Base-by-base conservation (phyloP, 2,329 filamentous ascomycete genomes). In the Colletotrichum cuscutae region DNA sequence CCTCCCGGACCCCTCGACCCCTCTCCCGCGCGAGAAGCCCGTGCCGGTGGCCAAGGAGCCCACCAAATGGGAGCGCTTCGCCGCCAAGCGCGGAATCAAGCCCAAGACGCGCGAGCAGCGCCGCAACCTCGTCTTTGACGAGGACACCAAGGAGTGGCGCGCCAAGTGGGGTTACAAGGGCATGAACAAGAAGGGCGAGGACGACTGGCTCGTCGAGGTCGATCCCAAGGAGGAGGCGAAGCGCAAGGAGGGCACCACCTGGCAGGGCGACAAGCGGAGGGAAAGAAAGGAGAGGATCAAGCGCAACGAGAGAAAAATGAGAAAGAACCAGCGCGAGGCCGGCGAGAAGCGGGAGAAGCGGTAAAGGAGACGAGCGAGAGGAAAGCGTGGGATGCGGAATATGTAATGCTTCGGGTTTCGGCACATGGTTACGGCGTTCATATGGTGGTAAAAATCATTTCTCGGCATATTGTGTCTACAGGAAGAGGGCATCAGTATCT, bases 51-150 rank as follows among this genome's bases (percentile, higher is more conserved):
- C 91, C 77, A 97, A 95, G 85, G 87, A 92, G 70, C 93, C 93
- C 77, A 98, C 96, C 72, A 98, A 95, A 83, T 99, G 97, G 97
- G 93, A 98, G 86, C 91, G 93, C 79, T 99, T 99, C 86, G 97
- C 97, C 58, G 93, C 92, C 83, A 97, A 97, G 90, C 97, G 98
- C 89, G 97, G 97, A 68, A 98, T 99, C 85, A 94, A 93, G 86
- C 91, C 92, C 84, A 97, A 95, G 89, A 93, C 90, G 76, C 90
- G 93, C 76, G 95, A 97, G 81, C 88, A 92, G 82, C 89, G 91
- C 75, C 83, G 87, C 84, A 89, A 98, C 85, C 85, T 95, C 78
- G 91, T 93, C 69, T 98, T 92, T 82, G 95, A 98, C 83, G 94
- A 97, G 83, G 91, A 88, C 72, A 93, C 87, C 37, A 93, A 94